Evolutionary conservation across 1,139 yeast species (phyloP), one percentile per base, ranked within the genome.

Genomic region (Pichia sp.): DNA sequence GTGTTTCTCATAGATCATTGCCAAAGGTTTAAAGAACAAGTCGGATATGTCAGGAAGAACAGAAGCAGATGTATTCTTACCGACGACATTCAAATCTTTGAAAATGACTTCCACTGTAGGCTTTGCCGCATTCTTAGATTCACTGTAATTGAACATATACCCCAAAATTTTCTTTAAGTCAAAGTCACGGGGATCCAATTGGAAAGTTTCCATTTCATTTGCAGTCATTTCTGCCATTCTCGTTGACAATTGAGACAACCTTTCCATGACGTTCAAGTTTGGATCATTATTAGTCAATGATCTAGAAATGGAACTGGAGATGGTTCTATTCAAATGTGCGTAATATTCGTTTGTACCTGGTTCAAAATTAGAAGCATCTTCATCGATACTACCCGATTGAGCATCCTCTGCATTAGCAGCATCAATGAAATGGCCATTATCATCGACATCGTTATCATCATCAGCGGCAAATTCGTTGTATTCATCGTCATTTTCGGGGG

Each of bases 41-140:
- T 69, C 72, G 9, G 61, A 56, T 15, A 66, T 67, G 8, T 77
- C 72, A 9, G 62, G 59, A 19, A 66, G 67, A 40, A 65, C 63
- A 5, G 73, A 55, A 26, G 69, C 63, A 1, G 71, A 56, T 22
- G 68, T 62, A 48, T 74, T 77, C 26, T 58, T 55, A 40, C 32
- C 32, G 6, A 22, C n/a, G 11, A 30, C 32, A n/a, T 26, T 22
- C 11, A 30, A 13, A 18, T 30, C 17, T 46, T 66, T 63, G 41
- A 72, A 60, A 3, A 66, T 55, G 4, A 74, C 63, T 39, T 78
- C 77, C 5, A 73, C 56, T 18, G 60, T 52, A 40, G 74, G 63
- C 23, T 60, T 51, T 26, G 63, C 60, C 21, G 72, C 61, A 14
- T 75, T 75, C 46, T 69, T 67, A 27, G 63, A 63, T 20, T 51